Conservation (phyloP, 768 basidiomycete species). For the Mycena crocata region DNA sequence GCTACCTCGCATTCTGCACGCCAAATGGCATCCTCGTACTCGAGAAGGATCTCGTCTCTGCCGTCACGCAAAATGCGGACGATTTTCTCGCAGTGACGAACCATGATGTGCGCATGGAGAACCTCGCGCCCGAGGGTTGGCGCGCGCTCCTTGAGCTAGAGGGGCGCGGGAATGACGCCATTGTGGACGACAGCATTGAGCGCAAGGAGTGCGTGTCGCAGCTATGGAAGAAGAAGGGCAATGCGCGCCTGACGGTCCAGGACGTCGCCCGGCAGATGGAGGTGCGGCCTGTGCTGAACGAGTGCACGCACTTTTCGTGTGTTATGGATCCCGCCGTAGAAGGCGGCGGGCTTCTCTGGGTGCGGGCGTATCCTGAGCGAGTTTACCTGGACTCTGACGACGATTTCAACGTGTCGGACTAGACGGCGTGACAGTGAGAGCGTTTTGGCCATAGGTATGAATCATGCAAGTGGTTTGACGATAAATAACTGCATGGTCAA, state of each 20-base stretch:
- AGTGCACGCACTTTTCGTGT: slow-evolving; percentile 51
- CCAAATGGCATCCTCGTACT: slow-evolving; percentile 44
- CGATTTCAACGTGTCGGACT: no score
- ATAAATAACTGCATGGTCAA: no score
- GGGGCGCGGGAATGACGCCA: slow-evolving; percentile 20
- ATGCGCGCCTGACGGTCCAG: slow-evolving; percentile 17
- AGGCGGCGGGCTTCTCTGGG: slow-evolving; percentile 52
- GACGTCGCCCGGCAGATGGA: slow-evolving; percentile 48
- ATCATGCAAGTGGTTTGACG: no score
- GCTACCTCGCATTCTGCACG: slow-evolving; percentile 53
- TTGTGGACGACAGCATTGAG: slow-evolving; percentile 49
- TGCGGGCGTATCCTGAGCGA: slow-evolving; percentile 46
- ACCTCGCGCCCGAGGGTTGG: slow-evolving; percentile 36
- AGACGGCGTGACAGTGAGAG: no score
- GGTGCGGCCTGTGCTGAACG: slow-evolving; percentile 48
- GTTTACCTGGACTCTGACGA: no score
- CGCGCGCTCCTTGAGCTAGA: slow-evolving; percentile 30
- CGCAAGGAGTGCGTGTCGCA: slow-evolving; percentile 44
- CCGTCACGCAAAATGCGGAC: slow-evolving; percentile 34
- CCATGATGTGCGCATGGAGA: slow-evolving; percentile 47
- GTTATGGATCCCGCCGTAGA: slow-evolving; percentile 51
- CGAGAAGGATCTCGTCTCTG: slow-evolving; percentile 48
- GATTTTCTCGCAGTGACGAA: slow-evolving; percentile 50
- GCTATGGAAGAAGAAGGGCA: slow-evolving; percentile 31
- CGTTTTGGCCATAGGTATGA: no score